Conservation (phyloP, 2,329 filamentous ascomycete genomes). For the Cladosporium sp. region DNA sequence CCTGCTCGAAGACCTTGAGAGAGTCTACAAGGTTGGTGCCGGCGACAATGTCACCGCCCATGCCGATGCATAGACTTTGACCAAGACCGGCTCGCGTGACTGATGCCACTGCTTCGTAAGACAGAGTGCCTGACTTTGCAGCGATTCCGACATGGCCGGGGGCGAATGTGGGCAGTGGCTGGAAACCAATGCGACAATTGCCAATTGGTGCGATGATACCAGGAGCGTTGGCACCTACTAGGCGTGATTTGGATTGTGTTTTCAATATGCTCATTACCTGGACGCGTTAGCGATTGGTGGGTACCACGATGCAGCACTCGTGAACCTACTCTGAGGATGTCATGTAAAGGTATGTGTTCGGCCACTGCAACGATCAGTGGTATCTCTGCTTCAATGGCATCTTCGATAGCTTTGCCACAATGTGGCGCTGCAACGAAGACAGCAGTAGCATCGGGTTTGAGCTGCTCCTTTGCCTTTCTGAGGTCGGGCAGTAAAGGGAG, state of each 20-base stretch:
- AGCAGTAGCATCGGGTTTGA: slow-evolving; percentile 75
- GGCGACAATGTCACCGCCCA: slow-evolving; percentile 73
- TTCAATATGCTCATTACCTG: slow-evolving; percentile 69
- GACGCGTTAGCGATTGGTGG: neutral
- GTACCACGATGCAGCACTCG: slow-evolving; percentile 8
- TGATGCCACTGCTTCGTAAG: slow-evolving; percentile 76
- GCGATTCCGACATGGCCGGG: slow-evolving; percentile 72
- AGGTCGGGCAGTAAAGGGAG: slow-evolving; percentile 71
- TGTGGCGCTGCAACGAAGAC: slow-evolving; percentile 79
- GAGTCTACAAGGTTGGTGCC: slow-evolving; percentile 75
- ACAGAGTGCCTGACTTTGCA: slow-evolving; percentile 78
- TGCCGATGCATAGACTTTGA: slow-evolving; percentile 74
- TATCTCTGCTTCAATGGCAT: slow-evolving; percentile 77
- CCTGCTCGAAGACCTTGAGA: slow-evolving; percentile 64
- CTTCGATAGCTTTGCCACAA: slow-evolving; percentile 71
- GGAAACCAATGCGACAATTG: slow-evolving; percentile 72
- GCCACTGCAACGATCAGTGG: slow-evolving; percentile 76
- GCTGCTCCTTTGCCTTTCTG: slow-evolving; percentile 64
- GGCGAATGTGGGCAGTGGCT: slow-evolving; percentile 71
- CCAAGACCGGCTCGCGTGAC: slow-evolving; percentile 73
- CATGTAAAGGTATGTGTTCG: slow-evolving; percentile 76
- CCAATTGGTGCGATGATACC: slow-evolving; percentile 75
- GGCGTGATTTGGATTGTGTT: slow-evolving; percentile 68
- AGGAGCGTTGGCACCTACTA: slow-evolving; percentile 79
- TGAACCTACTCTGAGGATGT: slow-evolving; percentile 64